phyloP scores from a whole-genome alignment of 768 basidiomycete genomes.

The Paxillus ammoniavirescens region DNA sequence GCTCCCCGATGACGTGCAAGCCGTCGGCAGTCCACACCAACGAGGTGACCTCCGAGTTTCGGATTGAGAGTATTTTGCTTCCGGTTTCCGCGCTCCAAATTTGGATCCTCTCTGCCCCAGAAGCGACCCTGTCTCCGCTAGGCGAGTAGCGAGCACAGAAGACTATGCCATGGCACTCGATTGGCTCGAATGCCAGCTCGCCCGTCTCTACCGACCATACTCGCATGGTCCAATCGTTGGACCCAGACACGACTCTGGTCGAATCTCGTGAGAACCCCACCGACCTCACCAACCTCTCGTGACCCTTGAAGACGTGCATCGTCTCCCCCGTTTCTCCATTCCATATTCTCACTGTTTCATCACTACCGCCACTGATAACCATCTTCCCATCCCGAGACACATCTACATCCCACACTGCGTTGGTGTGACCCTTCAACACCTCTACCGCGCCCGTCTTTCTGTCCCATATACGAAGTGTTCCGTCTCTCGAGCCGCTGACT shows the following conservation, averaged over 20 bases:
- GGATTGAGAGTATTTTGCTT: background rate
- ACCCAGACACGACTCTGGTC: conserved; percentile 38
- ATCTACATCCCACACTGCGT: background rate
- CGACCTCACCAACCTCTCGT: conserved; percentile 6
- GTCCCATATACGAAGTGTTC: background rate
- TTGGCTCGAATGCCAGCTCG: background rate
- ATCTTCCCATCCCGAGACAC: background rate
- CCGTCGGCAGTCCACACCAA: background rate
- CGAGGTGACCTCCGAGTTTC: background rate
- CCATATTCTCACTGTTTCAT: conserved; percentile 1
- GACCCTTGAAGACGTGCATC: background rate
- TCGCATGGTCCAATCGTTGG: conserved; percentile 24
- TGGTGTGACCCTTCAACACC: background rate
- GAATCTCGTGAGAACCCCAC: conserved; percentile 43
- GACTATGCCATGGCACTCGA: background rate
- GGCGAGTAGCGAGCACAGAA: background rate
- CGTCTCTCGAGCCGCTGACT: background rate
- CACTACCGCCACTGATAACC: conserved; percentile 1
- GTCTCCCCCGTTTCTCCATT: background rate
- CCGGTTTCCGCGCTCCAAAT: background rate
- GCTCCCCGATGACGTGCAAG: background rate
- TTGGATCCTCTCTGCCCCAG: background rate
- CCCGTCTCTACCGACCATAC: too few species aligned
- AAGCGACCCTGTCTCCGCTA: background rate
- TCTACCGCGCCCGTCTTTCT: background rate